Evolutionary conservation across 2,329 filamentous ascomycete genomes (phyloP), one percentile per base, ranked within the genome.

Genomic region (Arthrobotrys musiformis): DNA sequence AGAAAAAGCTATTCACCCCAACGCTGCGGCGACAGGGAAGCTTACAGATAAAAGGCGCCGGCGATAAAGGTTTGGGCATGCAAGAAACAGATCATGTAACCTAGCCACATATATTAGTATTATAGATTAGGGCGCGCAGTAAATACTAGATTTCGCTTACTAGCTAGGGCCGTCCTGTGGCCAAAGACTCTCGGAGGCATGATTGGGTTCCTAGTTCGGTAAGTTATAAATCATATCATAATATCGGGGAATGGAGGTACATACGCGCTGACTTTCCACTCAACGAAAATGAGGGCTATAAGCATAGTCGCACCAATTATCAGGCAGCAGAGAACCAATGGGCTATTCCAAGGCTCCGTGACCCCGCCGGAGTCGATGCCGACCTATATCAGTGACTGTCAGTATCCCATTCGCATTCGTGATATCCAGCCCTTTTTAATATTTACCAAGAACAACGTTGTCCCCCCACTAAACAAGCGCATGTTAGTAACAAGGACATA

Each of bases 361-460:
- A 89, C 86, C 17, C 91, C 91, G 11, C 91, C 91, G 63, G 90
- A 89, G 79, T 92, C 89, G 22, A 93, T 86, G 1, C 90, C 91
- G 13, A 50, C 28, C 73, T 77, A 30, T 11, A 33, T 33, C n/a
- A 2, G 17, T 13, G 33, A 17, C 1, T 13, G 17, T 62, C 15
- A 62, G 58, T 19, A 44, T 3, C 4, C n/a, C 15, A 42, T 19
- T 42, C 33, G 2, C 7, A 17, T 2, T 17, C 56, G n/a, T n/a
- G n/a, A n/a, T n/a, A n/a, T 42, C 4, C 1, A 15, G 5, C 22
- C 15, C 5, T 1, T 13, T 4, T 30, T 6, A 24, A 19, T 9
- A 61, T 64, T 15, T 62, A 77, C 73, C 60, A 77, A 67, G 19
- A 77, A 70, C 15, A 77, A 48, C 28, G 73, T 70, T 40, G 73